These are phyloP conservation scores for Elongisporangium senticosum DNA, from an alignment of 352 stramenopile species.

Conservation along the genomic window DNA sequence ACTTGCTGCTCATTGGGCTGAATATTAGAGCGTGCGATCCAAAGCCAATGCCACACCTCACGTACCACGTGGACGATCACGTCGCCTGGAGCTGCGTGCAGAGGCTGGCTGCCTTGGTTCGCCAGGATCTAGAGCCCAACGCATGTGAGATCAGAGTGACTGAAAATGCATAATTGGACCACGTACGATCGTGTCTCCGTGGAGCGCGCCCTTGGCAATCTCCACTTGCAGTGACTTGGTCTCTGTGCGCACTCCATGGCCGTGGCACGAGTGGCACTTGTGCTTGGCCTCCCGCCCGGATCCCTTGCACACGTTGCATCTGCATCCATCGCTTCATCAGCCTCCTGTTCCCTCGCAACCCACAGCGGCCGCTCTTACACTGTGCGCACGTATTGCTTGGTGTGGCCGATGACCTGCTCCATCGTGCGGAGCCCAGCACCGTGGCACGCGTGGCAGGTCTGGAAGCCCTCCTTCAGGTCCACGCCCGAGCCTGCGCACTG, in stretches of 20 bases:
- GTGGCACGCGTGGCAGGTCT: conserved; percentile 33
- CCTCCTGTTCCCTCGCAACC: not conserved
- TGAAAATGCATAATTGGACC: not conserved
- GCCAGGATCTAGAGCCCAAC: conserved; percentile 5
- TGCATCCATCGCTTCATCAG: conserved; percentile 2
- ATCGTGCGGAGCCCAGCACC: conserved; percentile 25
- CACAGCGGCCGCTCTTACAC: conserved; percentile 8
- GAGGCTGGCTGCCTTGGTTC: conserved; percentile 16
- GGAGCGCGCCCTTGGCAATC: conserved; percentile 24
- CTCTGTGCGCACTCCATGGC: conserved; percentile 17
- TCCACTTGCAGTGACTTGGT: conserved; percentile 14
- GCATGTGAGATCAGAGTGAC: not conserved
- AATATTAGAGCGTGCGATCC: not conserved
- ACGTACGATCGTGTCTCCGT: conserved; percentile 27
- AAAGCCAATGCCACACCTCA: not conserved
- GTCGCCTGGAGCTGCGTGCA: conserved; percentile 16
- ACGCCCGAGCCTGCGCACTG: conserved; percentile 32
- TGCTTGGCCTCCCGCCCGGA: conserved; percentile 29
- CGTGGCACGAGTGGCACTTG: conserved; percentile 27
- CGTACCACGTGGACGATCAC: conserved; percentile 26
- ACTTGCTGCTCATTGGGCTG: conserved; percentile 5
- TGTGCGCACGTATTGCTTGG: conserved; percentile 34
- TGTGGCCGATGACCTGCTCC: conserved; percentile 25
- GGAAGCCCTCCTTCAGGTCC: conserved; percentile 26
- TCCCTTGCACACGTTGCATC: conserved; percentile 32